Evolutionary conservation across 148 eudicot genomes (phyloP), one percentile per base, ranked within the genome.

Genomic region (Silene latifolia): DNA sequence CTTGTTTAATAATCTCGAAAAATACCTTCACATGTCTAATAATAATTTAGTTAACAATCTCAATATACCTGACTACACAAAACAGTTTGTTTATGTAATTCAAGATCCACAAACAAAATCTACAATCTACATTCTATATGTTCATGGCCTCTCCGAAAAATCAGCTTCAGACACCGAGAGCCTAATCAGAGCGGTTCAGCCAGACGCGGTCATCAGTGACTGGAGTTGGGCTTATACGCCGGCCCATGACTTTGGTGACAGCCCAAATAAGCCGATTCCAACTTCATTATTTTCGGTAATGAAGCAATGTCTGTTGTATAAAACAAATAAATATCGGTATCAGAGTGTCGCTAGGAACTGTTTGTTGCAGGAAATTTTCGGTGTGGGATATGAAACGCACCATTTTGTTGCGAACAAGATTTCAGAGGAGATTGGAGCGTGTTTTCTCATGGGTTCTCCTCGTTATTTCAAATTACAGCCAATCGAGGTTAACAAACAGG

Each of bases 341-440:
- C 90, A 90, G 24, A 63, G 72, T 72, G 85, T 88, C 71, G 97
- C 94, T 10, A 86, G 85, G 73, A 82, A 81, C 61, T 73, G 88
- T 82, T 87, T 92, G 12, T 73, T 88, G 84, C 85, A 77, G 72
- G 95, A 90, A 79, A 88, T 92, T 23, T 92, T 92, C 35, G 97
- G 97, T 61, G 85, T 86, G 71, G 78, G 89, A 12, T 84, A 84
- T 61, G 71, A 87, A 54, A 86, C 81, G 47, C 95, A 90, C 76
- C 81, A 88, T 39, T 23, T 70, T 60, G 82, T 86, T 19, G 97
- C 95, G 17, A 90, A 87, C 78, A 84, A 73, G 73, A 83, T 76
- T 4, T 89, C 95, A 3, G 82, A 83, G 59, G 91, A 92, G 78
- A 86, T 90, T 72, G 97, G 97, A 51, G 84, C 97, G 0, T 72